phyloP scores from a whole-genome alignment of 768 basidiomycete genomes.

The Xanthoconium purpureum region DNA sequence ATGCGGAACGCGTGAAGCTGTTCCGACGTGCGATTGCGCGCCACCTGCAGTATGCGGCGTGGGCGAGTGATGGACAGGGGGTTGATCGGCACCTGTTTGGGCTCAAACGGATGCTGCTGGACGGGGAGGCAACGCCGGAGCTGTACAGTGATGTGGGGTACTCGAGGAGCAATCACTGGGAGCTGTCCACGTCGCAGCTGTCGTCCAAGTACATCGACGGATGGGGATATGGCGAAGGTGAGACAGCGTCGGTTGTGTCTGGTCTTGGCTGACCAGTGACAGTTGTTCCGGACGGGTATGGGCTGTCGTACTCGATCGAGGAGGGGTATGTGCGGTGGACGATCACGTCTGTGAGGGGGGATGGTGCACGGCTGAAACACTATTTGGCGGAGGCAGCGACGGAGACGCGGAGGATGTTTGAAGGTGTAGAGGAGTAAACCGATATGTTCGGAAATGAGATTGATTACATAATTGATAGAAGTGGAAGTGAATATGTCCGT shows the following conservation, averaged over 20 bases:
- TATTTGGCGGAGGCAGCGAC: slow-evolving; percentile 80
- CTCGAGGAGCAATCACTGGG: slow-evolving; percentile 78
- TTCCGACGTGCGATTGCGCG: slow-evolving; percentile 76
- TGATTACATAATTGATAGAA: slow-evolving; percentile 28
- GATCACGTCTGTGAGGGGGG: slow-evolving; percentile 67
- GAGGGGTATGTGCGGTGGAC: slow-evolving; percentile 86
- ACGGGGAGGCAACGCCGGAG: slow-evolving; percentile 68
- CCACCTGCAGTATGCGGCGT: slow-evolving; percentile 82
- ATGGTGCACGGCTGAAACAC: slow-evolving; percentile 55
- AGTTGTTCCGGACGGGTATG: slow-evolving; percentile 93
- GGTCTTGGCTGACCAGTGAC: slow-evolving; percentile 8
- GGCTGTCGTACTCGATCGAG: slow-evolving; percentile 86
- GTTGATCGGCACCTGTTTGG: slow-evolving; percentile 97
- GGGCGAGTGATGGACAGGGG: slow-evolving; percentile 93
- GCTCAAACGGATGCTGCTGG: slow-evolving; percentile 73
- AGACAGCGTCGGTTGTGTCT: not conserved
- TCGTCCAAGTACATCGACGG: slow-evolving; percentile 81
- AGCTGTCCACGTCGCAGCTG: slow-evolving; percentile 87
- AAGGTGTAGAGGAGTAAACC: slow-evolving; percentile 40
- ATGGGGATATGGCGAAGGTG: slow-evolving; percentile 97
- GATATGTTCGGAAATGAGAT: slow-evolving; percentile 31
- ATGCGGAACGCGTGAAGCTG: slow-evolving; percentile 55
- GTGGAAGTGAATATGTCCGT: slow-evolving; percentile 19
- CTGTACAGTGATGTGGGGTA: slow-evolving; percentile 76
- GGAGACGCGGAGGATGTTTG: slow-evolving; percentile 74